phyloP scores from a whole-genome alignment of 2,329 filamentous ascomycete genomes.

The Phialophora chinensis region DNA sequence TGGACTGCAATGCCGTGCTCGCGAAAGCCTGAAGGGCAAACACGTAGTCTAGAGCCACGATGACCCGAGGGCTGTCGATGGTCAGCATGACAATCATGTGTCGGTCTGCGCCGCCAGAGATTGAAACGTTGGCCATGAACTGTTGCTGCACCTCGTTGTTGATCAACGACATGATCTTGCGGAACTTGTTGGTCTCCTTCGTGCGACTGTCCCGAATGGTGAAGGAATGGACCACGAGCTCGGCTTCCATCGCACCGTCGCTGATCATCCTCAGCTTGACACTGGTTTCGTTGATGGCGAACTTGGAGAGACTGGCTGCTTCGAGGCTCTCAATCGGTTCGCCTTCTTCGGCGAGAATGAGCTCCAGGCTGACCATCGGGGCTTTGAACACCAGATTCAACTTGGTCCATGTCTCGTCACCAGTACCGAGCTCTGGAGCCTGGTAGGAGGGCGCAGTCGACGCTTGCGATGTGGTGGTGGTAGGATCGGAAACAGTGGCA shows the following conservation, averaged over 20 bases:
- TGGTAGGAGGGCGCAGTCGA: slow-evolving; percentile 58
- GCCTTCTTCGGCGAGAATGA: slow-evolving; percentile 77
- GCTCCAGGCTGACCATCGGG: slow-evolving; percentile 83
- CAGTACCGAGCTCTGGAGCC: slow-evolving; percentile 72
- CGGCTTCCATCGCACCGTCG: slow-evolving; percentile 88
- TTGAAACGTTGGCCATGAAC: slow-evolving; percentile 95
- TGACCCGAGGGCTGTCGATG: slow-evolving; percentile 90
- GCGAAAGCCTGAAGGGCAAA: slow-evolving; percentile 86
- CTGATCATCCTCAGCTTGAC: slow-evolving; percentile 92
- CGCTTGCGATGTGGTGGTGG: slow-evolving; percentile 54
- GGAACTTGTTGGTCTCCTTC: slow-evolving; percentile 90
- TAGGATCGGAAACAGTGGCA: slow-evolving; percentile 54
- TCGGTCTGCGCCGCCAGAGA: slow-evolving; percentile 81
- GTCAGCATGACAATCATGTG: slow-evolving; percentile 89
- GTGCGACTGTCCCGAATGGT: slow-evolving; percentile 92
- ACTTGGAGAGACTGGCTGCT: slow-evolving; percentile 84
- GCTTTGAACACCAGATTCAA: slow-evolving; percentile 91
- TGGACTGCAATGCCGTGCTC: slow-evolving; percentile 67
- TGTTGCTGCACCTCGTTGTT: slow-evolving; percentile 93
- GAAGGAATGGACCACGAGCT: slow-evolving; percentile 91
- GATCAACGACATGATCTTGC: slow-evolving; percentile 96
- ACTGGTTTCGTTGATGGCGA: slow-evolving; percentile 90
- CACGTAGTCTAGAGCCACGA: slow-evolving; percentile 94
- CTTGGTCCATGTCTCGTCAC: slow-evolving; percentile 82
- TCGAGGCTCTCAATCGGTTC: slow-evolving; percentile 80